phyloP scores from a whole-genome alignment of 768 basidiomycete genomes.

The Kwoniella shandongensis region DNA sequence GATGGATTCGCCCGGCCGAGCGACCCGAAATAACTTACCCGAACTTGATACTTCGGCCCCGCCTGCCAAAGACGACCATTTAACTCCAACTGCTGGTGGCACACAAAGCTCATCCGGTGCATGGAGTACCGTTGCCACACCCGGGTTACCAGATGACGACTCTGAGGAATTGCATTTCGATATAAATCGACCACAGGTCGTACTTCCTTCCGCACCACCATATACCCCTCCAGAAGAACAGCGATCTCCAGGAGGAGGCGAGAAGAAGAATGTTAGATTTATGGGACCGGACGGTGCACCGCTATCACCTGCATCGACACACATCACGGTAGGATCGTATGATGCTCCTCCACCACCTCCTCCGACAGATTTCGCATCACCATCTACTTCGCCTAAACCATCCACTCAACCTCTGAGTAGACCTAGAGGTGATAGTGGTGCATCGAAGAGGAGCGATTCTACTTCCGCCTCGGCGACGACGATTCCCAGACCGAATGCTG shows the following conservation, averaged over 20 bases:
- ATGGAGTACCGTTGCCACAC: slow-evolving; percentile 77
- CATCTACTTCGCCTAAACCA: slow-evolving; percentile 22
- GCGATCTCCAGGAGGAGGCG: slow-evolving; percentile 18
- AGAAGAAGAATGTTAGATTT: slow-evolving; percentile 50
- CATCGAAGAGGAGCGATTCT: slow-evolving; percentile 6
- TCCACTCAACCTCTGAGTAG: slow-evolving; percentile 11
- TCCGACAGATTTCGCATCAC: slow-evolving; percentile 34
- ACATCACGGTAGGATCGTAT: slow-evolving; percentile 43
- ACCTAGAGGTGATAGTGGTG: slow-evolving; percentile 23
- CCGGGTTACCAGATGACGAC: slow-evolving; percentile 57
- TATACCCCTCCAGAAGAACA: slow-evolving; percentile 10
- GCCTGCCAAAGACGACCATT: slow-evolving; percentile 7
- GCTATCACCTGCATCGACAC: slow-evolving; percentile 45
- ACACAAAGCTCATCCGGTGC: slow-evolving; percentile 57
- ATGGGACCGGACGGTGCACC: slow-evolving; percentile 53
- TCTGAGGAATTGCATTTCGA: slow-evolving; percentile 31
- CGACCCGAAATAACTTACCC: slow-evolving; percentile 15
- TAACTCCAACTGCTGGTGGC: slow-evolving; percentile 19
- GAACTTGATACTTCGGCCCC: slow-evolving; percentile 20
- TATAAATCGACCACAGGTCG: slow-evolving; percentile 14
- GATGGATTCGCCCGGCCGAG: slow-evolving; percentile 31
- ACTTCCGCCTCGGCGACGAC: slow-evolving; percentile 1
- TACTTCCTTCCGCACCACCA: slow-evolving; percentile 24
- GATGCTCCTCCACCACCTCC: slow-evolving; percentile 45
- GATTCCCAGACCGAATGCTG: not conserved